These are phyloP conservation scores for Xerocomellus amylosporus DNA, from an alignment of 768 basidiomycete genomes.

Conservation along the genomic window DNA sequence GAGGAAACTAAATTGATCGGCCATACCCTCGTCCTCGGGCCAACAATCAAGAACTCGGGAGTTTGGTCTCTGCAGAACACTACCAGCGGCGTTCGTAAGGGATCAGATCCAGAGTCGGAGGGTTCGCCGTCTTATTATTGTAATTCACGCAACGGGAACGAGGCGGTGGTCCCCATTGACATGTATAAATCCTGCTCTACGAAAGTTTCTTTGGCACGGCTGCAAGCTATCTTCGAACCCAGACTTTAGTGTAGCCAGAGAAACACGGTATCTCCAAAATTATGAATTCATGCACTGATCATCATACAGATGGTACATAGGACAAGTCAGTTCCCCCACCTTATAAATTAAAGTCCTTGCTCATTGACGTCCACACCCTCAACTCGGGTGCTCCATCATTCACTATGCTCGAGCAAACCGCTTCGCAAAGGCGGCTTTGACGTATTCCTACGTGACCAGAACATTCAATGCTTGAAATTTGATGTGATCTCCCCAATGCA, in stretches of 20 bases:
- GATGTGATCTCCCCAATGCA: too few relatives aligned
- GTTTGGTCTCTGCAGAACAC: too few relatives aligned
- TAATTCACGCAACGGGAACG: slow-evolving; percentile 6
- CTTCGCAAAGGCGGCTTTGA: neutral
- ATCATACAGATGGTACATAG: too few relatives aligned
- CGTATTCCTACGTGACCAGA: slow-evolving; percentile 8
- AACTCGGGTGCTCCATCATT: neutral
- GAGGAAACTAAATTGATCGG: too few relatives aligned
- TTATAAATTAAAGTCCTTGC: neutral
- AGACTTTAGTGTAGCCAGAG: neutral
- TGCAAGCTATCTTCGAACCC: too few relatives aligned
- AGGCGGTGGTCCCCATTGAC: neutral
- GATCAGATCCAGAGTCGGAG: too few relatives aligned
- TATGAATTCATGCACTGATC: neutral
- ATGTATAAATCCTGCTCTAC: too few relatives aligned
- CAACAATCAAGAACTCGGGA: too few relatives aligned
- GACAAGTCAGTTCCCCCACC: too few relatives aligned
- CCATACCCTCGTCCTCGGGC: too few relatives aligned
- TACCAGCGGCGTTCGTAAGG: too few relatives aligned
- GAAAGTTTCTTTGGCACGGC: neutral
- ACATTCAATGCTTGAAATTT: neutral
- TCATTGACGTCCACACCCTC: neutral
- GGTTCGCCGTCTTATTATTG: too few relatives aligned
- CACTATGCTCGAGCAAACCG: slow-evolving; percentile 7
- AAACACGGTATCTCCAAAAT: neutral